Base-by-base conservation (phyloP, 768 basidiomycete species). In the Punctularia strigosozonata region DNA sequence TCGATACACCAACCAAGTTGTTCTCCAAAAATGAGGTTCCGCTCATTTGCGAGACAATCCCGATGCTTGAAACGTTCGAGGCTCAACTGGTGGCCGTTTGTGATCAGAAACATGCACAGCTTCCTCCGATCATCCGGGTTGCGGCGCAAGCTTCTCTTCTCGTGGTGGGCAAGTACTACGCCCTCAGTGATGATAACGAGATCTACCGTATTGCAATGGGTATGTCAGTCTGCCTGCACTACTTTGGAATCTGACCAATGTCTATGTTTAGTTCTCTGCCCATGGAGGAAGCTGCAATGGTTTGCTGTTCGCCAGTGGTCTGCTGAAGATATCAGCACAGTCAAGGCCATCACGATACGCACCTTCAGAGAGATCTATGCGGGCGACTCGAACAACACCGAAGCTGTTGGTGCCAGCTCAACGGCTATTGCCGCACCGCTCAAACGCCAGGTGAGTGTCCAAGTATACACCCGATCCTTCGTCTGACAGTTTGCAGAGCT, bases 201-300 rank as follows among this genome's bases (percentile, higher is more conserved):
- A 45, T 46, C 2, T 50, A 51, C 25, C 40, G 46, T 3, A 52
- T 51, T 36, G 50, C 50, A 5, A 50, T 51, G 6, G 33, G 50
- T 48, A 36, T n/a, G 41, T 35, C 21, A 5, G 15, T 28, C 6
- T 34, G 19, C 24, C 17, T 20, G 10, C 23, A 32, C 13, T 21
- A 10, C 37, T 14, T 18, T 31, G 18, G 5, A n/a, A 18, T 7
- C 25, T 23, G 19, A 12, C 36, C n/a, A 7, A 22, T n/a, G n/a
- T 18, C 21, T 30, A 25, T 33, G n/a, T n/a, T n/a, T n/a, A 55
- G 56, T 51, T 12, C 50, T 58, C 53, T 54, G 56, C 17, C 53
- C 51, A 0, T 37, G 53, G 19, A 38, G 36, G 25, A 55, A 51
- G 40, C 6, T 50, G 5, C 26, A 46, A 21, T 50, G 52, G 48